Base-by-base conservation (phyloP, 2,329 filamentous ascomycete species). In the Fusarium citri region DNA sequence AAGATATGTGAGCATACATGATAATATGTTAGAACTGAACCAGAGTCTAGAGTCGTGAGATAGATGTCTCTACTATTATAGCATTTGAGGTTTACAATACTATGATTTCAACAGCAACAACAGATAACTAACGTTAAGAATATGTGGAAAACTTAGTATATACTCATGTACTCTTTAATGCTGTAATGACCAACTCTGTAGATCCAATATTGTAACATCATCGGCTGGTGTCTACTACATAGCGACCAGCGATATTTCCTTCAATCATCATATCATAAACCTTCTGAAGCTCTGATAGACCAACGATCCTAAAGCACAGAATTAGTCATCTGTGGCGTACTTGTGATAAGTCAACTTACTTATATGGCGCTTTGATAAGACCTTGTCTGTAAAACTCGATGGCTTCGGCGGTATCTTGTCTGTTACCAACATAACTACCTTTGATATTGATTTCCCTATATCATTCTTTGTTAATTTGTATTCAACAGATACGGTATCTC, bases 351-450 rank as follows among this genome's bases (percentile, higher is more conserved):
- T 12, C 11, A 1, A 28, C 67, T 37, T 34, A 71, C 72, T 97
- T 95, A 87, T 87, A 94, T 3, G 94, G 94, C 8, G 89, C 89
- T 79, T 94, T 91, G 85, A 97, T 94, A 59, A 94, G 81, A 16
- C 94, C 94, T 22, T 91, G 87, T 60, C 87, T 83, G 84, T 89
- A 97, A 83, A 97, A 97, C 68, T 97, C 94, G 66, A 97, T 85
- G 2, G 94, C 94, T 83, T 97, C 94, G 53, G 89, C 88, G 1
- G 89, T 91, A 78, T 97, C 94, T 78, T 91, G 89, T 71, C 94
- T 87, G 83, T 97, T 97, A 55, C 94, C 94, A 66, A 97, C 94
- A 77, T 97, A 97, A 72, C 89, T 93, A 58, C 94, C 94, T 83
- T 92, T 92, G 84, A 97, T 97, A 72, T 82, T 90, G 83, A 97